Conservation (phyloP, 148 eudicot species). For the Diospyros lotus region DNA sequence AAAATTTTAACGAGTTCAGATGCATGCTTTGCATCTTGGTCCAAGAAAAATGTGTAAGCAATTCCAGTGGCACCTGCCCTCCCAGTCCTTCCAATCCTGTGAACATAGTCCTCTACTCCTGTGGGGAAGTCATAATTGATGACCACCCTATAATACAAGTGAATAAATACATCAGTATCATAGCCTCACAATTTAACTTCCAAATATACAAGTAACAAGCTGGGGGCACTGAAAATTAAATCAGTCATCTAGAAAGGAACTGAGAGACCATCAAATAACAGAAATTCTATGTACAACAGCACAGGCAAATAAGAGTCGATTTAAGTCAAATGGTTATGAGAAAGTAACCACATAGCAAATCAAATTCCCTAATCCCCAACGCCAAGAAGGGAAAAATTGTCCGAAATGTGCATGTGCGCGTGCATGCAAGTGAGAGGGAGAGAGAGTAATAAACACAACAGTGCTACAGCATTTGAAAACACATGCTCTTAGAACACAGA, state of each 20-base stretch:
- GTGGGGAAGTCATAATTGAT: slow-evolving; percentile 91
- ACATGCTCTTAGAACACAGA: not conserved
- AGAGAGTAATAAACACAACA: no score
- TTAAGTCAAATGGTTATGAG: not conserved
- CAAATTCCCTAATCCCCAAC: not conserved
- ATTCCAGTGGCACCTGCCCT: slow-evolving; percentile 95
- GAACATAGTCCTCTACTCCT: slow-evolving; percentile 95
- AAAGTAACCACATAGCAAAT: no score
- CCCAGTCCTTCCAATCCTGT: slow-evolving; percentile 99
- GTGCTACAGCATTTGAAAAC: not conserved
- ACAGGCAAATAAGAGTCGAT: not conserved
- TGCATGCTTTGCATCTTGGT: slow-evolving; percentile 80
- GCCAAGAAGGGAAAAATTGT: not conserved
- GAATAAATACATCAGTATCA: not conserved
- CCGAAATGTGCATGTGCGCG: no score
- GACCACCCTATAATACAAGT: slow-evolving; percentile 61
- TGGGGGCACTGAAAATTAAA: not conserved
- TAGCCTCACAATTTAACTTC: not conserved
- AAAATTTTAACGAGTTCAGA: slow-evolving; percentile 81
- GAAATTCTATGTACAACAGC: not conserved
- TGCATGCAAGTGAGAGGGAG: no score
- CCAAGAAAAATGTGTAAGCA: slow-evolving; percentile 78
- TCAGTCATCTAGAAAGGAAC: not conserved
- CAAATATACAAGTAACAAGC: not conserved
- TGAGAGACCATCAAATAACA: not conserved